These are phyloP conservation scores for Detonula confervacea DNA, from an alignment of 352 stramenopile species.

Conservation along the genomic window DNA sequence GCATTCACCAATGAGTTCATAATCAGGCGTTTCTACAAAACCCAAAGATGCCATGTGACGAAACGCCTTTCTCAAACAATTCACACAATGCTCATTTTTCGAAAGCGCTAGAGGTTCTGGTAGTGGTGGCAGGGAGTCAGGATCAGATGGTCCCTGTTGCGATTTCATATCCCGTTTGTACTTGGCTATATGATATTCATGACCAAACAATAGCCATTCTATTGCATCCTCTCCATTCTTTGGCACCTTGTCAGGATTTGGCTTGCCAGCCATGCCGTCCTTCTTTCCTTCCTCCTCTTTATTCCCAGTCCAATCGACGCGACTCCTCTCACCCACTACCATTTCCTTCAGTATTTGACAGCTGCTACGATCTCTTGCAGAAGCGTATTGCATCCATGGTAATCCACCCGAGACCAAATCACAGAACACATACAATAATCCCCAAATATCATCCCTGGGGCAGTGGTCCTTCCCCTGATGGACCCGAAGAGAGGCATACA, in stretches of 20 bases:
- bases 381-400: slow-evolving; percentile 80
- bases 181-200: slow-evolving; percentile 76
- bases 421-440: slow-evolving; percentile 84
- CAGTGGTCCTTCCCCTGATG: slow-evolving; percentile 81
- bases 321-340: slow-evolving; percentile 59
- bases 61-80: slow-evolving; percentile 70
- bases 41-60: slow-evolving; percentile 64
- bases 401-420: slow-evolving; percentile 79
- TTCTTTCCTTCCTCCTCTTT: slow-evolving; percentile 17
- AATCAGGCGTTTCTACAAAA: slow-evolving; percentile 79
- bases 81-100: slow-evolving; percentile 62
- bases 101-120: slow-evolving; percentile 63
- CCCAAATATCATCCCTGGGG: slow-evolving; percentile 81
- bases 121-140: slow-evolving; percentile 31
- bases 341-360: slow-evolving; percentile 81
- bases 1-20: slow-evolving; percentile 72
- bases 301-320: slow-evolving; percentile 29
- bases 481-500: slow-evolving; percentile 79
- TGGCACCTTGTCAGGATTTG: slow-evolving; percentile 41
- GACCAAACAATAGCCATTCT: slow-evolving; percentile 69
- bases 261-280: slow-evolving; percentile 25
- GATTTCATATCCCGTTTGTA: slow-evolving; percentile 49
- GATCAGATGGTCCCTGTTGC: background rate
- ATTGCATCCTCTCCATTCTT: slow-evolving; percentile 54
- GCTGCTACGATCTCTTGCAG: slow-evolving; percentile 60